A percentile compares a stretch with the other conserved stretches of the same genome.
Evolutionary conservation across 768 basidiomycete genomes (phyloP).

Genomic region (Boletus pseudo-olivaceus): DNA sequence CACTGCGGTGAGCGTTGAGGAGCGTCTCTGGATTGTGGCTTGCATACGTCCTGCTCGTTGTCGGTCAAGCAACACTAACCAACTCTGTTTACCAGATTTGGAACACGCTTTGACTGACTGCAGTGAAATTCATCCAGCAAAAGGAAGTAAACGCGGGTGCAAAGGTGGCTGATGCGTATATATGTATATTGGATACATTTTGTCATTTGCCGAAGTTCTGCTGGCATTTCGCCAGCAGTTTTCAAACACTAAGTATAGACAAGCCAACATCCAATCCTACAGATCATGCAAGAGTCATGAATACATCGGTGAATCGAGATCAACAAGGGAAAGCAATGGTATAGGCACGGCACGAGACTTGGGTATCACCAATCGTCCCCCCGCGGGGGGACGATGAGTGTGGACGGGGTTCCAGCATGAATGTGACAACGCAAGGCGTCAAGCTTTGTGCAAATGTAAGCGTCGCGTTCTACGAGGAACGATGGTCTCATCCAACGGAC

Average conservation of each 20-base stretch:
- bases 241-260: neutral
- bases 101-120: no score
- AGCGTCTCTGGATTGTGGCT: conserved; percentile 22
- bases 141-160: neutral
- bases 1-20: conserved; percentile 22
- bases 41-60: conserved; percentile 21
- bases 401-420: no score
- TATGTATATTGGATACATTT: neutral
- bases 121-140: no score
- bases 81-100: conserved; percentile 12
- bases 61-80: neutral
- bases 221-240: no score
- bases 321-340: neutral
- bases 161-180: no score
- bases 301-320: neutral
- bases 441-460: neutral
- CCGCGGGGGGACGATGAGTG: no score
- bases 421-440: neutral
- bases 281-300: neutral
- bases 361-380: neutral
- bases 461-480: neutral
- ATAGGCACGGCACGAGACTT: neutral
- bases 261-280: neutral
- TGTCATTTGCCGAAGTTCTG: neutral
- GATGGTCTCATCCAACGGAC: neutral